Base-by-base conservation (phyloP, 768 basidiomycete species). In the Dendrothele bispora region DNA sequence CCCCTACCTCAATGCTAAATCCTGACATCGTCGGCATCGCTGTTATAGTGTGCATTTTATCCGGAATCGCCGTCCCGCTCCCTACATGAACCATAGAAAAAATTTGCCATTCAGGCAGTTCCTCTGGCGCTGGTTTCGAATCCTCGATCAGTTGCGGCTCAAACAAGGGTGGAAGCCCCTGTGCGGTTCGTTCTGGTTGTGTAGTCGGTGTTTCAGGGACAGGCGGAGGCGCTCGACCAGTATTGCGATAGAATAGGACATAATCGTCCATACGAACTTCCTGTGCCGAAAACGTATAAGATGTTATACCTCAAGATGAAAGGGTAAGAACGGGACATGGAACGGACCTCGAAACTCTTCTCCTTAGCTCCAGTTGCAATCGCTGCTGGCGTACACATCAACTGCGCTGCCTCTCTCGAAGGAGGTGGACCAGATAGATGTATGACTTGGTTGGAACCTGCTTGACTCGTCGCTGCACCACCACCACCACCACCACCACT, bases 201-300 rank as follows among this genome's bases (percentile, higher is more conserved):
- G 68, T 70, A n/a, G 67, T 61, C 0, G 83, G 83, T 3, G 69
- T 60, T 43, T 65, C 68, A 0, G 81, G 77, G 29, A 69, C 71
- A 7, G 82, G 79, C 14, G 43, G 55, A 3, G 83, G 83, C 4
- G 77, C 70, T 32, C 63, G 57, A 14, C 77, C 73, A 0, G 78
- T 79, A 1, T 71, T 52, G 24, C 54, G 59, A 54, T 79, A 83
- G 1, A 77, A 70, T 18, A 61, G 62, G 24, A 82, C 52, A 53
- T 86, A 86, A 57, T 83, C 83, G 29, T 72, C 65, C 4, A 73
- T 53, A 30, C 83, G 77, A 21, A 71, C 62, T 68, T 85, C 83
- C 83, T 85, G 56, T 51, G 38, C 11, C 25, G 21, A 21, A 36
- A 39, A 47, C n/a, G n/a, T n/a, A n/a, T n/a, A n/a, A n/a, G n/a